Evolutionary conservation across 176 grass and related monocot species (phyloP), one percentile per base, ranked within the genome.

Genomic region (Bothriochloa decipiens): DNA sequence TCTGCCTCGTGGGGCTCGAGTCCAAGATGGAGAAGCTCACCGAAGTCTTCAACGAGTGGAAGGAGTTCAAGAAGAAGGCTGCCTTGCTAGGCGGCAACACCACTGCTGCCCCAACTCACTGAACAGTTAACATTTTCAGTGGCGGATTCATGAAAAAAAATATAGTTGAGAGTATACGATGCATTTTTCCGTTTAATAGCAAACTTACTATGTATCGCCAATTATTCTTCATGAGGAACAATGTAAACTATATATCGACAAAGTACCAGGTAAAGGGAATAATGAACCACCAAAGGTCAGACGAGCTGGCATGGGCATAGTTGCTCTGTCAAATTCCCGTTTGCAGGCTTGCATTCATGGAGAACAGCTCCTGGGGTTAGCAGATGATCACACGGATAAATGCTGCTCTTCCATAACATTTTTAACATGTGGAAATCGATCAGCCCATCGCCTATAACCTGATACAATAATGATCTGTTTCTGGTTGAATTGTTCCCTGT

Each of bases 371-470:
- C 49, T 64, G 3, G 43, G 26, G 32, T 43, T 33, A 46, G 37
- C 26, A 5, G 65, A 47, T 40, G 22, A 37, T 88, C 76, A 91
- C 22, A 87, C 2, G 27, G 77, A 89, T 45, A 80, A 42, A 29
- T 83, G 79, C 70, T 80, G 20, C 76, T 83, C 84, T 32, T 32
- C 29, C 11, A 95, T 61, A 36, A 68, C 68, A 52, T 82, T 83
- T 78, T 81, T 91, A 75, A 98, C 69, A 52, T 0, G 52, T 52
- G 95, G 92, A 65, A 88, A 98, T 62, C 89, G 83, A 46, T 86
- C 84, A 47, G 91, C 91, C 91, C 89, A 98, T 46, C 83, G 66
- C 65, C 23, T 86, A 62, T 91, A 95, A 52, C 89, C 88, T 87
- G 91, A 90, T 70, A 88, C 67, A 63, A 91, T 81, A 63, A 91